Conservation (phyloP, 106 monocot genomes). For the Triglochin maritima region DNA sequence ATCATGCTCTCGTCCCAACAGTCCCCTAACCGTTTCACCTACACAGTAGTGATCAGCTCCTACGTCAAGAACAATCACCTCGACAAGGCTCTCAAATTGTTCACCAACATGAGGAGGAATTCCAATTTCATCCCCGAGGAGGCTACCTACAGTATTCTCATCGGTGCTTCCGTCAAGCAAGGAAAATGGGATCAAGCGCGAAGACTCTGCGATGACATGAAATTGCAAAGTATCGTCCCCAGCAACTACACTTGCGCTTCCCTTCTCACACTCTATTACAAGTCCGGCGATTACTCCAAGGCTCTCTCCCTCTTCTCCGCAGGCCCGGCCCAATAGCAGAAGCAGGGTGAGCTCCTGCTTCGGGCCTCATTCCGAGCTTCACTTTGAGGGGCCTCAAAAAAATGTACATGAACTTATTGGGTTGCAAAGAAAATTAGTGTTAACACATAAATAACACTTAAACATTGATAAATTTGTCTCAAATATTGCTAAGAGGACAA, state of each 20-base stretch:
- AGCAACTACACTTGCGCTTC: slow-evolving; percentile 82
- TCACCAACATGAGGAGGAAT: slow-evolving; percentile 47
- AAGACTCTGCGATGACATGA: slow-evolving; percentile 74
- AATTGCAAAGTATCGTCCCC: slow-evolving; percentile 42
- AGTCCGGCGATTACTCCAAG: slow-evolving; percentile 68
- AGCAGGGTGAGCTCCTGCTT: no score
- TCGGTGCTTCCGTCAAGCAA: slow-evolving; percentile 39
- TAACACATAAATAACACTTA: no score
- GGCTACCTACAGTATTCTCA: slow-evolving; percentile 63
- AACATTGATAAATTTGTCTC: no score
- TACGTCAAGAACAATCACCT: slow-evolving; percentile 41
- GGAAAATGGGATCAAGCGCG: slow-evolving; percentile 51
- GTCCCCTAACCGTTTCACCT: slow-evolving; percentile 63
- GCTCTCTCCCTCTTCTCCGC: slow-evolving; percentile 71
- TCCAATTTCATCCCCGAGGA: slow-evolving; percentile 61
- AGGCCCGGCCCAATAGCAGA: no score
- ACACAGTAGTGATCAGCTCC: slow-evolving; percentile 56
- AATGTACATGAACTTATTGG: no score
- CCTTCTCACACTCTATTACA: slow-evolving; percentile 57
- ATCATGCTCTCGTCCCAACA: no score
- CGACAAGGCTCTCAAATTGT: slow-evolving; percentile 61
- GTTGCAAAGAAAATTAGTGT: no score
- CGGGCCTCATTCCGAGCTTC: no score
- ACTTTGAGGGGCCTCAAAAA: no score
- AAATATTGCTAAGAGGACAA: no score